A percentile compares a stretch with the other conserved stretches of the same genome.
phyloP scores from a whole-genome alignment of 2,329 filamentous ascomycete species.

The Fusarium protoensiforme region DNA sequence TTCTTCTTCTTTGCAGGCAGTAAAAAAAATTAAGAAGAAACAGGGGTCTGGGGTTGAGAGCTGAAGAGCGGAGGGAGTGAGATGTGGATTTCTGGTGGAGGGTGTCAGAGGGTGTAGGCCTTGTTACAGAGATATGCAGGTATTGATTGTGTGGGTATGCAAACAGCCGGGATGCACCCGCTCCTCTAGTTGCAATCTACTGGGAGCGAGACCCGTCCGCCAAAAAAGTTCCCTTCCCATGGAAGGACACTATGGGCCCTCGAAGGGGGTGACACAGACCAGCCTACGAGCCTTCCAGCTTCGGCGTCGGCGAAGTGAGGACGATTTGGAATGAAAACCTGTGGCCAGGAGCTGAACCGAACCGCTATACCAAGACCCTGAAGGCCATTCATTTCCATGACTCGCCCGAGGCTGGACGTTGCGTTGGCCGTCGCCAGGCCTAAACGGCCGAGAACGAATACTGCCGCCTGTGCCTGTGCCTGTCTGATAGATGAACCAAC shows the following conservation, averaged over 20 bases:
- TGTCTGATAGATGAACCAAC: slow-evolving; percentile 3
- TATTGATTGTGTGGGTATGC: slow-evolving; percentile 21
- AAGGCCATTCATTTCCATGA: slow-evolving; percentile 10
- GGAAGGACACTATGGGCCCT: slow-evolving; percentile 2
- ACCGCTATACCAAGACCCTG: slow-evolving; percentile 14
- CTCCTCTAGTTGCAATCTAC: slow-evolving; percentile 25
- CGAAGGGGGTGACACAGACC: slow-evolving; percentile 40
- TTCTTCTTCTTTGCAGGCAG: slow-evolving; percentile 5
- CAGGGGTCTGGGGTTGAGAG: slow-evolving; percentile 36
- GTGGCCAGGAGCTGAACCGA: slow-evolving; percentile 1
- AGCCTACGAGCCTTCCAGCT: slow-evolving; percentile 38
- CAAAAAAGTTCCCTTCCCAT: slow-evolving; percentile 1
- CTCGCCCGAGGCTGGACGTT: slow-evolving; percentile 15
- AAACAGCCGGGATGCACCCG: slow-evolving; percentile 8
- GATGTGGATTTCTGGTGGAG: slow-evolving; percentile 1
- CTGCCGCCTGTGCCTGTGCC: background rate
- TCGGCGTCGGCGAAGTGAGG: slow-evolving; percentile 41
- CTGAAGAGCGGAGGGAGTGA: slow-evolving; percentile 38
- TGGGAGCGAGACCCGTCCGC: slow-evolving; percentile 14
- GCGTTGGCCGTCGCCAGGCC: background rate
- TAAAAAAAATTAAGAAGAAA: slow-evolving; percentile 4
- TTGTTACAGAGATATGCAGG: slow-evolving; percentile 23
- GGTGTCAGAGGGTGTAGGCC: background rate
- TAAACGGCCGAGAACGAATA: slow-evolving; percentile 5
- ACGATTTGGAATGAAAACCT: slow-evolving; percentile 8